A percentile compares a stretch with the other conserved stretches of the same genome.
Evolutionary conservation across 345 rosid species (phyloP).

Genomic region (Orychophragmus violaceus): DNA sequence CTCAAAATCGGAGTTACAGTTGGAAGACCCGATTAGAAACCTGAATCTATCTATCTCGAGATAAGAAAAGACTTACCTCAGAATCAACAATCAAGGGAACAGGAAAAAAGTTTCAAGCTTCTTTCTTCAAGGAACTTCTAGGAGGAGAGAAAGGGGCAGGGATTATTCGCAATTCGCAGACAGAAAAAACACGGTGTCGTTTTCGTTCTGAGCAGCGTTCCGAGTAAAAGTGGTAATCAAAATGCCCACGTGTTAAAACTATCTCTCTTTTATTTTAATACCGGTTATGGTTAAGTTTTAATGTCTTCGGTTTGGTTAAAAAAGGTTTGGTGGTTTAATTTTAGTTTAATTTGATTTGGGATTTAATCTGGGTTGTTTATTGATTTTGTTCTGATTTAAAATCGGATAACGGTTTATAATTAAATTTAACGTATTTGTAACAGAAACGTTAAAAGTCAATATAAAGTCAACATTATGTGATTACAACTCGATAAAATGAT

Average conservation of each 20-base stretch:
- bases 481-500: no score
- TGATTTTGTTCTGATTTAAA: no score
- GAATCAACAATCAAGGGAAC: neutral
- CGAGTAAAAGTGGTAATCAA: conserved; percentile 26
- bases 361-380: no score
- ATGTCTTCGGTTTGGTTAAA: no score
- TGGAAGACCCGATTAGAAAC: neutral
- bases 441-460: no score
- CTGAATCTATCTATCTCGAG: neutral
- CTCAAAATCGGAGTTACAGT: neutral
- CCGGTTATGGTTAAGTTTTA: no score
- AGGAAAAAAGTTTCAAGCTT: conserved; percentile 6
- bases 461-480: no score
- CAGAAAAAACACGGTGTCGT: neutral
- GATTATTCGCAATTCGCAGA: neutral
- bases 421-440: no score
- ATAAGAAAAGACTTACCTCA: neutral
- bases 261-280: no score
- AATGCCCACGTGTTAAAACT: conserved; percentile 45
- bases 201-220: neutral
- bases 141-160: neutral
- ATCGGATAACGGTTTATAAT: no score
- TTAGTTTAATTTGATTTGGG: no score
- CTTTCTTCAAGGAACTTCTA: conserved; percentile 13
- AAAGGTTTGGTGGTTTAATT: no score